Percentiles rank a stretch among this genome's conserved stretches.
These are phyloP conservation scores for Dipteronia dyeriana DNA, from an alignment of 345 rosid species.

Conservation along the genomic window DNA sequence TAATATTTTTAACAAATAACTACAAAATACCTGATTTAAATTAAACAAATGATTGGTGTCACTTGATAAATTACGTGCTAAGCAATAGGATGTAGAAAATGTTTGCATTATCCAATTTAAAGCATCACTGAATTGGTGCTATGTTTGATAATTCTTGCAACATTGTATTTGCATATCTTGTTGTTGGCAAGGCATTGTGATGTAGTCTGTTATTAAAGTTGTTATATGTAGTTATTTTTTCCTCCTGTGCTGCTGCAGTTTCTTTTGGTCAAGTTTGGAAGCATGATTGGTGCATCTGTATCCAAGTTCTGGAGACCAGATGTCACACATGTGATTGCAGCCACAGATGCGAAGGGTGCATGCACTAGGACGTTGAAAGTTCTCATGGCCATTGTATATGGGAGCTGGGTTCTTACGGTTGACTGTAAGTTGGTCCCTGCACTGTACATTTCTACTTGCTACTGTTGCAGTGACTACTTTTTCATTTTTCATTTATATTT, in stretches of 20 bases:
- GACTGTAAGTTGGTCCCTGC: conserved; percentile 55
- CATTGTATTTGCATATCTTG: neutral
- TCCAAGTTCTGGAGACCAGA: conserved; percentile 72
- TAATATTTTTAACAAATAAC: neutral
- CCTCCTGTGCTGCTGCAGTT: conserved; percentile 36
- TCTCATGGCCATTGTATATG: conserved; percentile 81
- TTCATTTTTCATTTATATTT: neutral
- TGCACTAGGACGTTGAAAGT: conserved; percentile 81
- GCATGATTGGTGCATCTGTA: conserved; percentile 52
- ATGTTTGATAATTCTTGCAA: conserved; percentile 4
- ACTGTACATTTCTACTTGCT: neutral
- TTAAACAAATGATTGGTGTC: neutral
- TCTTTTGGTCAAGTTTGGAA: conserved; percentile 59
- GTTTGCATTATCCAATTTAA: neutral
- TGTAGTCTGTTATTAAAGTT: conserved; percentile 3
- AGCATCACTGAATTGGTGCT: no score
- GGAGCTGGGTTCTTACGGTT: conserved; percentile 74
- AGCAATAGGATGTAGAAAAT: neutral
- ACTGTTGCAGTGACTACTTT: neutral
- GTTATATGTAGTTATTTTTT: conserved; percentile 9
- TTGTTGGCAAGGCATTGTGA: neutral
- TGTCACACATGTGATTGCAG: conserved; percentile 87
- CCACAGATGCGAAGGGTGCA: conserved; percentile 66
- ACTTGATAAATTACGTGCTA: neutral
- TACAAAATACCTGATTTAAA: neutral